Base-by-base conservation (phyloP, 306 rosid genomes). In the Castanopsis chinensis region DNA sequence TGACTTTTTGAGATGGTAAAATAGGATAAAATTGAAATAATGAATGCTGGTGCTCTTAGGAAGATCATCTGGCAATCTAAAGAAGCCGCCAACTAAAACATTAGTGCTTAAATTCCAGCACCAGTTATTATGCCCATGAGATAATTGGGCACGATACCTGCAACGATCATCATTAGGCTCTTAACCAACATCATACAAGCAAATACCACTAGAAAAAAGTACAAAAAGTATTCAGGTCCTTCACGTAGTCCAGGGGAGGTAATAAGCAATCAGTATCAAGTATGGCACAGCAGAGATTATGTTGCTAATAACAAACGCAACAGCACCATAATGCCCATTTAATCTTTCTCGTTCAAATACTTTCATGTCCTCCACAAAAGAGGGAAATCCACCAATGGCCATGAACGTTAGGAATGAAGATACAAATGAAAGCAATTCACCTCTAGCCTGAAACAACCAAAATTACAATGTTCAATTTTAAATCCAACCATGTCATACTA, bases 351-450 rank as follows among this genome's bases (percentile, higher is more conserved):
- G 3, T 37, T 37, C 43, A 37, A 37, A 37, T 37, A 7, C 43
- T 37, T 7, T 92, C 93, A 74, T 89, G 43, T 7, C 43, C 43
- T 37, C 92, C 73, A 90, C 79, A 67, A 91, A 87, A 5, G 94
- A 90, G 70, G 97, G 90, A 83, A 93, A 93, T 76, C 97, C 98
- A 53, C 91, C 94, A 60, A 93, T 86, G 37, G 90, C 73, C 92
- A 91, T 93, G 84, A 93, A 90, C 19, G 90, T 82, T 21, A 88
- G 83, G 80, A 90, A 83, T n/a, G 91, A 73, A 13, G 86, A 28
- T 2, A 87, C 73, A 81, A 81, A 93, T 56, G 82, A 81, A 80
- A 90, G 72, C 55, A 93, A 77, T 15, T 90, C 86, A 63, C 88
- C 90, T 86, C 93, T 85, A 15, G 85, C 92, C 93, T 93, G 90